Base-by-base conservation (phyloP, 1,139 yeast species). In the Entelexis paramagnoliae region DNA sequence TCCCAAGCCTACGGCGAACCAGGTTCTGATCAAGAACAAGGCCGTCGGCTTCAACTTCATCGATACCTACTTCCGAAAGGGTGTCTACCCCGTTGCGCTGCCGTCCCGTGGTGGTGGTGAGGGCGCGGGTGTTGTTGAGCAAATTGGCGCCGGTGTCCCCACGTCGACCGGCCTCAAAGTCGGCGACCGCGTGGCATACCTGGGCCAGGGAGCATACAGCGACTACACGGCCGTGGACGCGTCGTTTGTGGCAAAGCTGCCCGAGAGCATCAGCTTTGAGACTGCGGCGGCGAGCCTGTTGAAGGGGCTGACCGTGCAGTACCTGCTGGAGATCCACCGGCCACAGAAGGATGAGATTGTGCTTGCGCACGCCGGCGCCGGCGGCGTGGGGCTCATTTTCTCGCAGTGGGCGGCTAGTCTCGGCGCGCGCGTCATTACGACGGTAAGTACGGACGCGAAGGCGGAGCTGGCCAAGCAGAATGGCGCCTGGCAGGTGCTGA, bases 341-440 rank as follows among this genome's bases (percentile, higher is more conserved):
- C 84, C 87, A 34, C 64, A 83, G 63, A 71, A 74, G 63, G 88
- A 78, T 49, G 96, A 89, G 56, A 75, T 67, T 59, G 75, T 83
- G 40, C 72, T 88, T 50, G 80, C 86, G 34, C 87, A 89, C 73
- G 96, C 96, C 1, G 95, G 95, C 17, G 95, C 96, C 9, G 96
- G 96, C 48, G 96, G 96, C 53, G 91, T 85, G 49, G 96, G 96
- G 2, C 73, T 49, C 8, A 53, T 53, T 14, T 54, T 54, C 50
- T 36, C 74, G 43, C 96, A 87, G 67, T 68, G 87, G 66, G 69
- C 81, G 50, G 64, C 73, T 33, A 67, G 67, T 28, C 71, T 71
- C 49, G 94, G 95, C 26, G 96, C 87, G 3, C 80, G 77, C 56
- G 89, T 81, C 47, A 87, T 89, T 68, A 96, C 93, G 2, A 72